phyloP scores from a whole-genome alignment of 345 rosid genomes.

The Eucalyptus curtisii region DNA sequence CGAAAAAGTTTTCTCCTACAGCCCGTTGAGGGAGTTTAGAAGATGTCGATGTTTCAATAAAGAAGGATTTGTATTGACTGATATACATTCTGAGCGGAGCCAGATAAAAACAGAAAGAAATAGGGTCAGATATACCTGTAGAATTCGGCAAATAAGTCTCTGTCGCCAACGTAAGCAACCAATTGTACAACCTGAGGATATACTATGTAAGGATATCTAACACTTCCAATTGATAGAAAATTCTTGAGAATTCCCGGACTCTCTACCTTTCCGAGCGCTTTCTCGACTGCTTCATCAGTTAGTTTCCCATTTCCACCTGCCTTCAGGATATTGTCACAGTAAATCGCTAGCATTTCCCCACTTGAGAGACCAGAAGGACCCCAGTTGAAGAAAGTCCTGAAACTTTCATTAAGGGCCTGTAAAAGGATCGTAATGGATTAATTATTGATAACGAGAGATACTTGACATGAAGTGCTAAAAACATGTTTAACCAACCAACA shows the following conservation, averaged over 20 bases:
- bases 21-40: background rate
- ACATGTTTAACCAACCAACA: background rate
- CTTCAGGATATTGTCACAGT: slow-evolving; percentile 26
- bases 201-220: background rate
- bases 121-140: slow-evolving; percentile 19
- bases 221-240: background rate
- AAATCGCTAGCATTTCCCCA: slow-evolving; percentile 24
- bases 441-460: background rate
- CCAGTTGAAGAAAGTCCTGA: slow-evolving; percentile 23
- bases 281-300: slow-evolving; percentile 33
- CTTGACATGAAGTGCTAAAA: background rate
- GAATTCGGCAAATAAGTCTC: slow-evolving; percentile 26
- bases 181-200: slow-evolving; percentile 44
- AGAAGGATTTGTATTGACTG: background rate
- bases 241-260: background rate
- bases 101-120: background rate
- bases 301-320: slow-evolving; percentile 22
- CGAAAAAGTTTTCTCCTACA: slow-evolving; percentile 50
- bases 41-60: background rate
- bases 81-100: background rate
- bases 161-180: slow-evolving; percentile 18
- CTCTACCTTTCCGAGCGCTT: slow-evolving; percentile 19
- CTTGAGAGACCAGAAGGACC: slow-evolving; percentile 14
- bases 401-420: slow-evolving; percentile 24
- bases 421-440: background rate